Conservation (phyloP, 2,329 filamentous ascomycete genomes). For the Xylariaceae sp. region DNA sequence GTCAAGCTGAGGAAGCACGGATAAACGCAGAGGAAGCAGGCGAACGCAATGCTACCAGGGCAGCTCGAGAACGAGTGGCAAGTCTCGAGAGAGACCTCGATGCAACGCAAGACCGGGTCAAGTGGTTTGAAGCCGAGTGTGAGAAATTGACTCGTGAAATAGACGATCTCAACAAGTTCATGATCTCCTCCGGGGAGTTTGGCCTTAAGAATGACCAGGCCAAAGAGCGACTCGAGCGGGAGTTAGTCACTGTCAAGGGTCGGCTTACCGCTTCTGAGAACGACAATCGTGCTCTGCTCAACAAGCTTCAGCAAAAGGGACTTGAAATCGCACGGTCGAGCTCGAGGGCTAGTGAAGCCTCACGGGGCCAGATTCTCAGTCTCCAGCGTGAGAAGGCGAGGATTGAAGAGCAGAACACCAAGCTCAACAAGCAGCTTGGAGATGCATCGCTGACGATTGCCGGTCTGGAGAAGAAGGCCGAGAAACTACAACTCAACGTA, state of each 20-base stretch:
- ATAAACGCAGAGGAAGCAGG: constrained; percentile 79
- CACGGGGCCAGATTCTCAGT: constrained; percentile 73
- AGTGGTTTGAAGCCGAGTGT: constrained; percentile 80
- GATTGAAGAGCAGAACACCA: constrained; percentile 79
- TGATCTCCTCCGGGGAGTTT: constrained; percentile 87
- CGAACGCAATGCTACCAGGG: constrained; percentile 75
- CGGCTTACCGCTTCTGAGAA: constrained; percentile 91
- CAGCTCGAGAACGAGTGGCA: constrained; percentile 79
- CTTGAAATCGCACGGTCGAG: constrained; percentile 91
- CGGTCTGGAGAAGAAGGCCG: constrained; percentile 88
- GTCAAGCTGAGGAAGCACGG: constrained; percentile 82
- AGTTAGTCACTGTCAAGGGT: constrained; percentile 88
- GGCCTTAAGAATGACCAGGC: constrained; percentile 89
- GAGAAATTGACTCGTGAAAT: constrained; percentile 76
- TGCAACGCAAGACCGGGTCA: constrained; percentile 72
- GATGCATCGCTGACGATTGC: constrained; percentile 83
- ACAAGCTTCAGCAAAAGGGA: constrained; percentile 97
- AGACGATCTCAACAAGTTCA: constrained; percentile 82
- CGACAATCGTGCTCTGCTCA: constrained; percentile 91
- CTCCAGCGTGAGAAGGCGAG: constrained; percentile 83
- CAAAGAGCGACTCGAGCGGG: constrained; percentile 89
- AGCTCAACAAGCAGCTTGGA: constrained; percentile 80
- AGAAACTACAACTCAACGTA: constrained; percentile 84
- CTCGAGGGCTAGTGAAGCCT: constrained; percentile 82
- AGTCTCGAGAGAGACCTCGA: constrained; percentile 80